Evolutionary conservation across 331 rosid genomes (phyloP), one percentile per base, ranked within the genome.

Genomic region (Prunus yedoensis): DNA sequence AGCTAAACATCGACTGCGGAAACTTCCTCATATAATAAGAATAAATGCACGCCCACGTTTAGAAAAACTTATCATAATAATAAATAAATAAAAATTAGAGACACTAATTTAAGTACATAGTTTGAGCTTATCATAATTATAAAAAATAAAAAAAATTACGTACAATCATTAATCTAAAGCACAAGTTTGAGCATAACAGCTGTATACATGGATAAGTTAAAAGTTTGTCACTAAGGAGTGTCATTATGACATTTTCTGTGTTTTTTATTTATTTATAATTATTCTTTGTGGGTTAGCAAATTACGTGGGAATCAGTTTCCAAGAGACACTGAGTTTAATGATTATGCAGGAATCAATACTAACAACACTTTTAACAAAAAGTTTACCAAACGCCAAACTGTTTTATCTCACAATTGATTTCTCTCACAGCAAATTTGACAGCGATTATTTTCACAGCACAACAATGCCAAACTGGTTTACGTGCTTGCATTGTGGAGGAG

Each of bases 181-280:
- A 73, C 59, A 74, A 78, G 30, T 73, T 78, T 52, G 77, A 80
- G 87, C 62, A 60, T 82, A 74, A 83, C 87, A 81, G 87, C 87
- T 86, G 87, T 81, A 80, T 78, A 75, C 69, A 69, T 76, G 80
- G 77, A 83, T 86, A 80, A 78, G 75, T 23, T 74, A n/a, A n/a
- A n/a, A n/a, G n/a, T n/a, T n/a, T 72, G 62, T 20, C 56, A 25
- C 3, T 50, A 25, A 68, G 17, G 73, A 68, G 15, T 28, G 47
- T 10, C 5, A 51, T 28, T 49, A 28, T 27, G 43, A 2, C 43
- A 14, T 66, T 38, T 41, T 72, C 14, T 28, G 10, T 50, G 1
- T 8, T 15, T 62, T 32, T 4, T 30, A n/a, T n/a, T 30, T 3
- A 17, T 5, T 52, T 5, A 20, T 38, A 10, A 52, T 56, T 52